These are phyloP conservation scores for Penicillium fuscoglaucum DNA, from an alignment of 2,329 filamentous ascomycete genomes.

Conservation along the genomic window DNA sequence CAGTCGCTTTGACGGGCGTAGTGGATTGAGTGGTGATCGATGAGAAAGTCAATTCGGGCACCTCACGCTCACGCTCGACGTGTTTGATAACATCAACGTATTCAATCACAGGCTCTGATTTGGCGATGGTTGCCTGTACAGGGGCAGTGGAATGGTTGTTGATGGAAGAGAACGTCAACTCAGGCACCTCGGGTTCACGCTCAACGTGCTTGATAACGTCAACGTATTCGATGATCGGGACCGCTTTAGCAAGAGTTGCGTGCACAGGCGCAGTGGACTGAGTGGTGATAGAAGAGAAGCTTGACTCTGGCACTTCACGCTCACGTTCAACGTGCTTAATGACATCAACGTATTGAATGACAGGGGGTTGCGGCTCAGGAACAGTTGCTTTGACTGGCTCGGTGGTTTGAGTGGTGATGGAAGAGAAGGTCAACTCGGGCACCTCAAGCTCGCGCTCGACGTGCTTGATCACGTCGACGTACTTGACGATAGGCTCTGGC, in stretches of 20 bases:
- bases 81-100: slow-evolving; percentile 10
- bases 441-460: slow-evolving; percentile 17
- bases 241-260: slow-evolving; percentile 21
- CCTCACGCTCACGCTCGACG: slow-evolving; percentile 8
- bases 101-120: slow-evolving; percentile 19
- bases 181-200: slow-evolving; percentile 18
- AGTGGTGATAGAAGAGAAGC: slow-evolving; percentile 33
- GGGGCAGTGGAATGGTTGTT: slow-evolving; percentile 36
- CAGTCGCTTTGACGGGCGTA: slow-evolving; percentile 24
- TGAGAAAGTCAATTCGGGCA: slow-evolving; percentile 30
- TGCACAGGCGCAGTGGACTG: slow-evolving; percentile 30
- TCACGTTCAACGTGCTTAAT: slow-evolving; percentile 11
- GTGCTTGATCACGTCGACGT: slow-evolving; percentile 12
- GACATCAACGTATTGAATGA: slow-evolving; percentile 4
- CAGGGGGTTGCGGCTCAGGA: slow-evolving; percentile 19
- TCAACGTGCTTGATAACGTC: slow-evolving; percentile 13
- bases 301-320: slow-evolving; percentile 19
- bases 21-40: slow-evolving; percentile 31
- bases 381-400: slow-evolving; percentile 24
- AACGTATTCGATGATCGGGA: slow-evolving; percentile 14
- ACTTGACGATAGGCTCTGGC: slow-evolving; percentile 18
- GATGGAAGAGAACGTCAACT: slow-evolving; percentile 32
- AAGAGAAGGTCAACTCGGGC: slow-evolving; percentile 30
- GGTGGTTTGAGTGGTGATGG: slow-evolving; percentile 31
- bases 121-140: slow-evolving; percentile 14